Evolutionary conservation across 2,329 filamentous ascomycete species (phyloP), one percentile per base, ranked within the genome.

Genomic region (Colletotrichum endophyticum): DNA sequence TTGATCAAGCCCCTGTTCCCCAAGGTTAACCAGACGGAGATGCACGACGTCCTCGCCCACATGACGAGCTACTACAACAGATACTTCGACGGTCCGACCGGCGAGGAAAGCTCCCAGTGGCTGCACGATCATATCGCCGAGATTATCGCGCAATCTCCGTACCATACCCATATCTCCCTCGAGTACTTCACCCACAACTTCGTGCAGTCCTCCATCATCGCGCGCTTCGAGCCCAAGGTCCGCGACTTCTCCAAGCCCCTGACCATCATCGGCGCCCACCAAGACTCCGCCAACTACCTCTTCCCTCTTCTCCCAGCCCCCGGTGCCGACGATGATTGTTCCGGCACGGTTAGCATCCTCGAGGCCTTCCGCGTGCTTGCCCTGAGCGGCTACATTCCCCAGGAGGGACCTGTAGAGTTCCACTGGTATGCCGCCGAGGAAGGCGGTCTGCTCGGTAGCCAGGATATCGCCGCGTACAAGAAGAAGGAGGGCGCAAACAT

Each of bases 381-480:
- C 15, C 84, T 89, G 69, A 88, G 79, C 30, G 84, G 83, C 1
- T 85, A 78, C 67, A 77, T 81, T 22, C 84, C 84, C 4, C 72
- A 79, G 32, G 79, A 83, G 9, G 83, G 83, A 0, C 83, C 93
- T 0, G 85, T 95, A 70, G 94, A 95, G 84, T 95, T 95, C 83
- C 93, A 95, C 83, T 96, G 94, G 94, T 95, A 95, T 84, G 92
- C 91, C n/a, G 94, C 94, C 1, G 94, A 95, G 81, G 94, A 95
- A 82, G 94, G 92, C 19, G 94, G 94, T 13, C 88, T 96, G 68
- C 81, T 87, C 8, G 86, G 86, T 30, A 77, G 91, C 63, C 93
- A 95, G 81, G 93, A 92, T 11, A 91, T 95, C 81, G 95, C 94
- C 84, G 88, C 89, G 61, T 87, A 90, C 16, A 95, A 95, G 83